Conservation (phyloP, 495 filamentous ascomycete species). For the Pyrenopolyporus hunteri region DNA sequence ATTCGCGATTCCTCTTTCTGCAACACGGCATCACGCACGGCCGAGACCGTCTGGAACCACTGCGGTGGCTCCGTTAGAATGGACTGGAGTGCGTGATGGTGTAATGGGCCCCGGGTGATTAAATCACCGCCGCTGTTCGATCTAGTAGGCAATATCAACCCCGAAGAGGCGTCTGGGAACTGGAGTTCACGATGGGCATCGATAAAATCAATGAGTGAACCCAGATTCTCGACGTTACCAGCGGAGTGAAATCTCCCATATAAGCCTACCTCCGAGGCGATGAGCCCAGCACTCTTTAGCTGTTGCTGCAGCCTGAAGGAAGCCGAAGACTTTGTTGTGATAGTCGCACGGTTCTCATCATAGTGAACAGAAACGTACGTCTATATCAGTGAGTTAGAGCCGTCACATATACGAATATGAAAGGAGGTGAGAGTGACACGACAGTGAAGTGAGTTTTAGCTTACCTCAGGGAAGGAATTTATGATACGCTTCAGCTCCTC, state of each 20-base stretch:
- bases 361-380: constrained; percentile 54
- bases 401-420: background rate
- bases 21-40: constrained; percentile 3
- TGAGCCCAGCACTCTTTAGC: constrained; percentile 48
- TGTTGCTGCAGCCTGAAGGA: constrained; percentile 35
- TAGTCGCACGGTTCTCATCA: constrained; percentile 49
- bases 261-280: constrained; percentile 42
- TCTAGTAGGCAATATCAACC: constrained; percentile 39
- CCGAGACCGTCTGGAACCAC: constrained; percentile 48
- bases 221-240: constrained; percentile 23
- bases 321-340: constrained; percentile 42
- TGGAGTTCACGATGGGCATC: constrained; percentile 42
- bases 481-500: constrained; percentile 23
- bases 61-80: constrained; percentile 51
- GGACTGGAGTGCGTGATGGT: constrained; percentile 44
- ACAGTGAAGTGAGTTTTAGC: background rate
- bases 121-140: constrained; percentile 28
- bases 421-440: background rate
- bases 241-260: constrained; percentile 49
- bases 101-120: constrained; percentile 35
- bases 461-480: constrained; percentile 29
- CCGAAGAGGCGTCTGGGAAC: constrained; percentile 46
- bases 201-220: constrained; percentile 32
- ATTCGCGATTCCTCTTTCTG: constrained; percentile 19
- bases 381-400: constrained; percentile 26